Evolutionary conservation across 2,329 filamentous ascomycete genomes (phyloP).

Genomic region (Curvularia verruculosa): DNA sequence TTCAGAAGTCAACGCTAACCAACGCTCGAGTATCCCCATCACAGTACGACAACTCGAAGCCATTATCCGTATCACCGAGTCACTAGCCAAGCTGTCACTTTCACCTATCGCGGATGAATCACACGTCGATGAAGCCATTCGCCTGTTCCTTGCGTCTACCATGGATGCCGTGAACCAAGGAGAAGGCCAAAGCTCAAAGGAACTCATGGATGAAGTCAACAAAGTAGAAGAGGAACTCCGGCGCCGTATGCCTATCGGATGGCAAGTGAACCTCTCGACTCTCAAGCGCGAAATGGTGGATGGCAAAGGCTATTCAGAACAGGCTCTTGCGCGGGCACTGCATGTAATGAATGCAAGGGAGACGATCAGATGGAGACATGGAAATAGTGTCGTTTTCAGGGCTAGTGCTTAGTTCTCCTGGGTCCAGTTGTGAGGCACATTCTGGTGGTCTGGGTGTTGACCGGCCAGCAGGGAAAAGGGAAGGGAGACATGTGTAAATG

Average conservation of each 20-base stretch:
- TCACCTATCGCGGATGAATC: conserved; percentile 84
- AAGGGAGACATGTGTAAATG: neutral
- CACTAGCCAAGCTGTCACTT: conserved; percentile 87
- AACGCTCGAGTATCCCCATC: conserved; percentile 92
- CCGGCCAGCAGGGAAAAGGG: neutral
- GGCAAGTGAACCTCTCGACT: conserved; percentile 89
- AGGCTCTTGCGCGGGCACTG: conserved; percentile 80
- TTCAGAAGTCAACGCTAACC: conserved; percentile 86
- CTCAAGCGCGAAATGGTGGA: conserved; percentile 90
- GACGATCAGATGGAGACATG: conserved; percentile 80
- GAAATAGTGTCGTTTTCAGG: conserved; percentile 47
- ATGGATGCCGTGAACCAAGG: conserved; percentile 98
- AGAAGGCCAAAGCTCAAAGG: conserved; percentile 76
- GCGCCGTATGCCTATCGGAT: conserved; percentile 87
- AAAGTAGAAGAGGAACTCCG: conserved; percentile 90
- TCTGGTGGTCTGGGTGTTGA: neutral
- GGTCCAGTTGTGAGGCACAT: no score
- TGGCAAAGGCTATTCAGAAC: conserved; percentile 86
- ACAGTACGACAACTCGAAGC: conserved; percentile 96
- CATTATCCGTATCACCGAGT: conserved; percentile 95
- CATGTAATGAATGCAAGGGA: conserved; percentile 87
- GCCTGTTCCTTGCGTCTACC: conserved; percentile 92
- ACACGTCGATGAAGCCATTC: conserved; percentile 96
- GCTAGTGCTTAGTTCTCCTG: conserved; percentile 21
- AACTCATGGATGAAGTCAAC: conserved; percentile 86